Percentiles rank a stretch among this genome's conserved stretches.
Evolutionary conservation across 2,329 filamentous ascomycete genomes (phyloP).

Genomic region (Tolypocladium pustulatum): DNA sequence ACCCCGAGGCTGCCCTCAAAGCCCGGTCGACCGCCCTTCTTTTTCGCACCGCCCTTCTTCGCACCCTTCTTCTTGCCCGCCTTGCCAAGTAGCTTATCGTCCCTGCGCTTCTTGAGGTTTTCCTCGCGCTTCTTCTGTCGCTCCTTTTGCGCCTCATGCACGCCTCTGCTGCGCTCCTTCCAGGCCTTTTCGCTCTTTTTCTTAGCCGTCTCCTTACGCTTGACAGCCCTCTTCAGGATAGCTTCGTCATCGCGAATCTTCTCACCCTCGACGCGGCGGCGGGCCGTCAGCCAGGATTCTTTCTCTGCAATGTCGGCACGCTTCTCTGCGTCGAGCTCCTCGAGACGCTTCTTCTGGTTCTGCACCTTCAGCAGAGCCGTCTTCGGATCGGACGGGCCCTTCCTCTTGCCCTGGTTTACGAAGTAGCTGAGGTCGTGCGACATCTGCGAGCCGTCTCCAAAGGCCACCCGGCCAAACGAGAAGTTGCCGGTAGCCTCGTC

Average conservation of each 20-base stretch:
- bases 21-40: slow-evolving; percentile 48
- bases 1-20: slow-evolving; percentile 60
- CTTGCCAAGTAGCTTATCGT: slow-evolving; percentile 55
- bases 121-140: slow-evolving; percentile 76
- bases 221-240: slow-evolving; percentile 85
- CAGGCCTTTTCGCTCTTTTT: slow-evolving; percentile 88
- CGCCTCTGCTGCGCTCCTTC: slow-evolving; percentile 60
- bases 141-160: slow-evolving; percentile 66
- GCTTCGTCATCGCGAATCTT: slow-evolving; percentile 79
- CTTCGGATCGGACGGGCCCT: slow-evolving; percentile 75
- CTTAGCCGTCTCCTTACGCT: slow-evolving; percentile 84
- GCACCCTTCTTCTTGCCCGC: slow-evolving; percentile 47
- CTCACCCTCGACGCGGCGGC: slow-evolving; percentile 81
- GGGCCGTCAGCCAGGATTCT: slow-evolving; percentile 85
- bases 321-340: slow-evolving; percentile 66
- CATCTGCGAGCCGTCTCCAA: slow-evolving; percentile 72
- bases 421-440: slow-evolving; percentile 62
- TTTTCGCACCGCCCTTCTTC: slow-evolving; percentile 19
- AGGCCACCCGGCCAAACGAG: slow-evolving; percentile 84
- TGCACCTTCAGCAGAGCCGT: slow-evolving; percentile 79
- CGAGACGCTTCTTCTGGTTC: slow-evolving; percentile 73
- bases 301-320: slow-evolving; percentile 84
- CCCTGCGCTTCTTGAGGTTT: slow-evolving; percentile 62
- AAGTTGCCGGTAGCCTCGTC: slow-evolving; percentile 56
- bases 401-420: slow-evolving; percentile 47